Conservation (phyloP, 2,329 filamentous ascomycete species). For the Phyllosticta paracitricarpa region DNA sequence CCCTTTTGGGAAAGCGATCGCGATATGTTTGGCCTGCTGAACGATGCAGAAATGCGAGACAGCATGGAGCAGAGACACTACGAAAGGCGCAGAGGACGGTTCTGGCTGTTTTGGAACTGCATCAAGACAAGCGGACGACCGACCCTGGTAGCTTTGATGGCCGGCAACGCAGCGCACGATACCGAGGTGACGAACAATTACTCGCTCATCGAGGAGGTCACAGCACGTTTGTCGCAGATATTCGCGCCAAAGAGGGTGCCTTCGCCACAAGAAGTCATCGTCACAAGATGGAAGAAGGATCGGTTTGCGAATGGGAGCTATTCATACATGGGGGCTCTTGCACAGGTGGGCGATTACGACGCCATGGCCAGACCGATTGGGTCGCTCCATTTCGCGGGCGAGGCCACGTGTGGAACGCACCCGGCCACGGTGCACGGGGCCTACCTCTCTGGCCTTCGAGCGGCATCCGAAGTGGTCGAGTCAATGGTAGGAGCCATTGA, state of each 20-base stretch:
- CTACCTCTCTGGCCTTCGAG: conserved; percentile 85
- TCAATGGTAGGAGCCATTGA: conserved; percentile 71
- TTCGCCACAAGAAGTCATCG: conserved; percentile 70
- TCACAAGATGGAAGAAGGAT: conserved; percentile 89
- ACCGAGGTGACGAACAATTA: conserved; percentile 70
- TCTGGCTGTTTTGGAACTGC: conserved; percentile 97
- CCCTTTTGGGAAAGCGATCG: conserved; percentile 84
- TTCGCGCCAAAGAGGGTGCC: conserved; percentile 58
- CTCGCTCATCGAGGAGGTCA: conserved; percentile 70
- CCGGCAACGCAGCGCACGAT: conserved; percentile 83
- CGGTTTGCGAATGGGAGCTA: conserved; percentile 90
- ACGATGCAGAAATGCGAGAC: conserved; percentile 57
- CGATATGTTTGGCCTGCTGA: conserved; percentile 89
- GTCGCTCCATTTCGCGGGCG: conserved; percentile 88
- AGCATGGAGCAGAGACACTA: conserved; percentile 77
- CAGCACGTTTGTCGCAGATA: conserved; percentile 63
- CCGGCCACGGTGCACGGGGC: conserved; percentile 96
- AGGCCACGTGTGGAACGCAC: conserved; percentile 91
- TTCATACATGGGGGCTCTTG: conserved; percentile 79
- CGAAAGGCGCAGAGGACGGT: conserved; percentile 67
- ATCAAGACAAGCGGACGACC: conserved; percentile 78
- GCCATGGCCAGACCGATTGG: conserved; percentile 75
- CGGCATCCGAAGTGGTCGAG: conserved; percentile 76
- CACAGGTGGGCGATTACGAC: conserved; percentile 82
- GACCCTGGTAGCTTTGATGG: conserved; percentile 86